Evolutionary conservation across 495 filamentous ascomycete genomes (phyloP), one percentile per base, ranked within the genome.

Genomic region (Penicillium malachiteum): DNA sequence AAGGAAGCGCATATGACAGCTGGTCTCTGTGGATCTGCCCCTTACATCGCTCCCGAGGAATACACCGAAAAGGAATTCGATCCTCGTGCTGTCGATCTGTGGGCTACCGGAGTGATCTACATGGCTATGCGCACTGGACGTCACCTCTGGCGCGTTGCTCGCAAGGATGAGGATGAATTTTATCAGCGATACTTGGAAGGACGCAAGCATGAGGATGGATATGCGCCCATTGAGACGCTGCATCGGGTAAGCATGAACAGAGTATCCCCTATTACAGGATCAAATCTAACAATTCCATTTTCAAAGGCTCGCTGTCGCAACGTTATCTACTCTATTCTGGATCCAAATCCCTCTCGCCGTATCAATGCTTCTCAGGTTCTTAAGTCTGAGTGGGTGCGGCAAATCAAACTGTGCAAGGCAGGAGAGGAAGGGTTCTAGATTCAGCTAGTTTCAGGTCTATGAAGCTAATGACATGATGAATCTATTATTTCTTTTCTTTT

Each of bases 81-180:
- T 68, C 95, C 94, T 12, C 81, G 94, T 47, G 93, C 94, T 1
- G 95, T 99, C 43, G 94, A 99, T 67, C 86, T 97, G 43, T 99
- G 94, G 94, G 95, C 94, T 14, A 93, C 89, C 48, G 94, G 94
- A 62, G 94, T 99, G 33, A 97, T 99, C 52, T 99, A 99, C 76
- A 97, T 99, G 95, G 94, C 94, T 7, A 99, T 98, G 94, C 82
- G 94, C 48, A 99, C 94, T 13, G 94, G 94, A 40, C 78, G 94
- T 33, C 95, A 99, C 74, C 76, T 97, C 5, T 99, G 94, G 94
- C 84, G 91, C n/a, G 81, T 96, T 11, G 94, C 94, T 7, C 90
- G 90, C 71, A 92, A 89, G 68, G 93, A 94, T 40, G 93, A 97
- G 63, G 94, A 98, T 62, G 95, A 97, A 58, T 99, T 97, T 62